phyloP scores from a whole-genome alignment of 1,284 basidiomycete species.

The Ceratobasidium sp. region DNA sequence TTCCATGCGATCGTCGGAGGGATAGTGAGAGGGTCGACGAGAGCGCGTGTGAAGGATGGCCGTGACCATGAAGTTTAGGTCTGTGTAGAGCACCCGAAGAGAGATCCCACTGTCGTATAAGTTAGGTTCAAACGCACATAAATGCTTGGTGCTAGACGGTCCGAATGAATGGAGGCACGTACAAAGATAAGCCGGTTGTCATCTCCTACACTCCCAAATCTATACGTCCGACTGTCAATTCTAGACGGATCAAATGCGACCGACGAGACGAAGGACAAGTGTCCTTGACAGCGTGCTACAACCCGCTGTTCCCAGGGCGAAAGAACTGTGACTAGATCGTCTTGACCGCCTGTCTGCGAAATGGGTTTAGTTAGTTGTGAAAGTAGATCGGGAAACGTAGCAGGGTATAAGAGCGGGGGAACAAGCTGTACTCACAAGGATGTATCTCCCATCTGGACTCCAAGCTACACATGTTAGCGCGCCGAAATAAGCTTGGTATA shows the following conservation, averaged over 20 bases:
- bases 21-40: constrained; percentile 74
- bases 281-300: constrained; percentile 96
- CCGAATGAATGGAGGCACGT: constrained; percentile 43
- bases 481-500: constrained; percentile 92
- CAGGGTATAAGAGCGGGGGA: background rate
- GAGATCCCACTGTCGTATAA: constrained; percentile 79
- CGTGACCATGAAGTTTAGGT: constrained; percentile 66
- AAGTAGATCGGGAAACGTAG: background rate
- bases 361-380: constrained; percentile 8
- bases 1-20: constrained; percentile 40
- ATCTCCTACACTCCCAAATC: constrained; percentile 89
- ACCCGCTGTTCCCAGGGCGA: constrained; percentile 91
- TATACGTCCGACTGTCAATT: constrained; percentile 83
- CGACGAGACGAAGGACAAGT: constrained; percentile 90
- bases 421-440: constrained; percentile 63
- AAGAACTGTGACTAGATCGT: constrained; percentile 92
- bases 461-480: constrained; percentile 87
- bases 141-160: constrained; percentile 1
- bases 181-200: constrained; percentile 92
- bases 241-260: constrained; percentile 88
- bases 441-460: constrained; percentile 94
- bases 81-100: constrained; percentile 77
- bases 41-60: constrained; percentile 74
- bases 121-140: background rate
- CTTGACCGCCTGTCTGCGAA: constrained; percentile 79